Evolutionary conservation across 2,329 filamentous ascomycete species (phyloP).

Genomic region (Beauveria caledonica): DNA sequence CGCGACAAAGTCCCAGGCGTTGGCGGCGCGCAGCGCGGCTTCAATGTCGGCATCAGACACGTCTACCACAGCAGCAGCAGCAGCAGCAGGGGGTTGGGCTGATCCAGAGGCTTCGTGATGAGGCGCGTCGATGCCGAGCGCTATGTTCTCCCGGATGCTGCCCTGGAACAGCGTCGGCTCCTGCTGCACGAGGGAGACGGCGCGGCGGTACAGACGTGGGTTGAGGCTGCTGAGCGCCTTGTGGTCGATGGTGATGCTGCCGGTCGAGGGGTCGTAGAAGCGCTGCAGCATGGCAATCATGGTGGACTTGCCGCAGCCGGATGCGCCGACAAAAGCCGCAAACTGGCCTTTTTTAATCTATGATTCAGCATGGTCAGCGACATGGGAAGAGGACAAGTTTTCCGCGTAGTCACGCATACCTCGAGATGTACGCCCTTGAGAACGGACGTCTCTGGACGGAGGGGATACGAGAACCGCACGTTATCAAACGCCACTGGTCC

Average conservation of each 20-base stretch:
- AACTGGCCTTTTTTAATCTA: slow-evolving; percentile 39
- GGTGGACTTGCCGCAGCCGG: slow-evolving; percentile 54
- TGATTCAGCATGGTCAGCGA: not conserved
- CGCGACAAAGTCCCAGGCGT: slow-evolving; percentile 47
- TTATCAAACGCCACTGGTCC: slow-evolving; percentile 40
- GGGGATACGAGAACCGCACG: slow-evolving; percentile 57
- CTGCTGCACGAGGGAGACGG: slow-evolving; percentile 49
- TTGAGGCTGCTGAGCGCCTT: slow-evolving; percentile 34
- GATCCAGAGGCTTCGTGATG: not conserved
- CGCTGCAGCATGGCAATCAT: slow-evolving; percentile 45
- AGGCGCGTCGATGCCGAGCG: slow-evolving; percentile 29
- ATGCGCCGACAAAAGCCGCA: slow-evolving; percentile 46
- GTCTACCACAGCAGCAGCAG: not conserved
- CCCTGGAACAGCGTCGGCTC: slow-evolving; percentile 66
- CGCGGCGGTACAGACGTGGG: slow-evolving; percentile 40
- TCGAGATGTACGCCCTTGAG: slow-evolving; percentile 35
- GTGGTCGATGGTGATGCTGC: slow-evolving; percentile 38
- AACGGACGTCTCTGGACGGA: slow-evolving; percentile 31
- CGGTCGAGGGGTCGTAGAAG: slow-evolving; percentile 36
- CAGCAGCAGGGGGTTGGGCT: not conserved
- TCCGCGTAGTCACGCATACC: slow-evolving; percentile 19
- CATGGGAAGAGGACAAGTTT: slow-evolving; percentile 15
- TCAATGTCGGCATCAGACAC: slow-evolving; percentile 30
- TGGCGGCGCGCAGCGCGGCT: slow-evolving; percentile 37
- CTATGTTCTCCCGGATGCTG: slow-evolving; percentile 77